Conservation (phyloP, 306 rosid species). For the Hippophae tibetana region DNA sequence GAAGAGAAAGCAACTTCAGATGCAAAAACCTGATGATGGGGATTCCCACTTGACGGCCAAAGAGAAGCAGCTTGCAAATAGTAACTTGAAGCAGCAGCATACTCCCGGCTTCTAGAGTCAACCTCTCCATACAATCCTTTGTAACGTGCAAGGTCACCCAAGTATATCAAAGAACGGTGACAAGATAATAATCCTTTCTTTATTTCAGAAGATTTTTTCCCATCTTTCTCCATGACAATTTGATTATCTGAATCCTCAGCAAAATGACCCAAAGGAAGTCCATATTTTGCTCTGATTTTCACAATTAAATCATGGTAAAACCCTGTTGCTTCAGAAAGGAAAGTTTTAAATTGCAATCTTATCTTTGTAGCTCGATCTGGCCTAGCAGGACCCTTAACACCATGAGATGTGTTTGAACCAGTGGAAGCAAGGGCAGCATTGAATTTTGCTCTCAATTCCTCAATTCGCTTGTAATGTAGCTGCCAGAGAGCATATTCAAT, state of each 20-base stretch:
- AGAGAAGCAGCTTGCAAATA: conserved; percentile 87
- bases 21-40: conserved; percentile 81
- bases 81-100: conserved; percentile 89
- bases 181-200: conserved; percentile 82
- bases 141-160: conserved; percentile 99
- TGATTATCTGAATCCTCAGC: conserved; percentile 62
- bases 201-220: conserved; percentile 67
- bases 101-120: conserved; percentile 77
- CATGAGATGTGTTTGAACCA: conserved; percentile 58
- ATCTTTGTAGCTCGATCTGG: conserved; percentile 72
- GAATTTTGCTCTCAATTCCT: conserved; percentile 68
- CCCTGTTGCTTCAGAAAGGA: conserved; percentile 94
- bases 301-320: conserved; percentile 90
- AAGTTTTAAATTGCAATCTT: conserved; percentile 81
- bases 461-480: conserved; percentile 86
- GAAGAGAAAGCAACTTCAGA: conserved; percentile 1
- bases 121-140: conserved; percentile 89
- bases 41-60: conserved; percentile 89
- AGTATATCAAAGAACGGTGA: conserved; percentile 87
- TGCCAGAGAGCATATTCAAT: conserved; percentile 85
- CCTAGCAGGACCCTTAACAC: conserved; percentile 46
- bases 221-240: conserved; percentile 71
- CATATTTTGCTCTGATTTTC: conserved; percentile 82
- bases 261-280: conserved; percentile 74
- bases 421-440: conserved; percentile 53